Percentiles rank a stretch among this genome's conserved stretches.
Conservation (phyloP, 352 stramenopile genomes). For the Pythium phragmiticola region DNA sequence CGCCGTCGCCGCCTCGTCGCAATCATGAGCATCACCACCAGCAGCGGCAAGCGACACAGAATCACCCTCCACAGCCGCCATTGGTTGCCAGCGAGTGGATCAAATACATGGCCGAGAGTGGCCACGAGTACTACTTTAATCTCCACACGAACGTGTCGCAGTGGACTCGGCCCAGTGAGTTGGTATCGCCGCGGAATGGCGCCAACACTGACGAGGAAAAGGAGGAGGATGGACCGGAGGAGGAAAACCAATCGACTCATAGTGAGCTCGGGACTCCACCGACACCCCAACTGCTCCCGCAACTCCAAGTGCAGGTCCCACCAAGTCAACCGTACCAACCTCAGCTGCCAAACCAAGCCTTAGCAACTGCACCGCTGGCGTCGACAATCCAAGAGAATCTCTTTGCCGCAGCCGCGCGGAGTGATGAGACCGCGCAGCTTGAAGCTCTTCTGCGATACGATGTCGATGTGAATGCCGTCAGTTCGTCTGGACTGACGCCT, state of each 20-base stretch:
- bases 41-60: not conserved
- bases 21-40: not conserved
- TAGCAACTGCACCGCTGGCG: not conserved
- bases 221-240: not conserved
- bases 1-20: conserved; percentile 14
- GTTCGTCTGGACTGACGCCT: conserved; percentile 37
- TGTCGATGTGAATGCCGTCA: conserved; percentile 38
- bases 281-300: not conserved
- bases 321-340: not conserved
- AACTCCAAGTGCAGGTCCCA: conserved; percentile 1
- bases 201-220: not conserved
- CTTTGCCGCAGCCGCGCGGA: conserved; percentile 27
- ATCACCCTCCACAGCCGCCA: not conserved
- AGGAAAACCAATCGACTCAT: not conserved
- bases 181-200: conserved; percentile 17
- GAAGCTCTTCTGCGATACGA: conserved; percentile 37
- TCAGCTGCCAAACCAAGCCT: not conserved
- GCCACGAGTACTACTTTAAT: conserved; percentile 77
- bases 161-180: conserved; percentile 40
- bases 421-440: conserved; percentile 30
- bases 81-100: conserved; percentile 16
- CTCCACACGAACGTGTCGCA: conserved; percentile 49
- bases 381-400: conserved; percentile 19
- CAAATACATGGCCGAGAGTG: conserved; percentile 42
- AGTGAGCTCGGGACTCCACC: not conserved